These are phyloP conservation scores for Capniomyces stellatus DNA, from an alignment of 371 early-diverging fungal species.

Conservation along the genomic window DNA sequence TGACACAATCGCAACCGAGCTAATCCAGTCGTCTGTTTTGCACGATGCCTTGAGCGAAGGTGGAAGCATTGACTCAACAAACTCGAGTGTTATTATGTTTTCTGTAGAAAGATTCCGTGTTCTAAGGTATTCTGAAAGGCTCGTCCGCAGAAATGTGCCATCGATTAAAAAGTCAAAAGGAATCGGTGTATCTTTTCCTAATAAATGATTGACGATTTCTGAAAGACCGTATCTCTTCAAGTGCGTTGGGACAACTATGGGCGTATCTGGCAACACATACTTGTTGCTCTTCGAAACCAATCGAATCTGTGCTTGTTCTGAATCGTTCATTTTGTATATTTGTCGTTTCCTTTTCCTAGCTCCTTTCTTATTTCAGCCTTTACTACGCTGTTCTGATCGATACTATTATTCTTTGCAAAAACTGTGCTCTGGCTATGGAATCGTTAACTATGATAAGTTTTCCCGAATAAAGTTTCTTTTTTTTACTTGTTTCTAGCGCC, in stretches of 20 bases:
- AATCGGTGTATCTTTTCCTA: slow-evolving; percentile 50
- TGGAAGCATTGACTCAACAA: slow-evolving; percentile 74
- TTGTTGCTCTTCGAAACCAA: slow-evolving; percentile 55
- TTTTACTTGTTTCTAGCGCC: too few relatives aligned
- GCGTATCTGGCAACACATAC: slow-evolving; percentile 54
- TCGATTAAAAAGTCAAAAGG: slow-evolving; percentile 88
- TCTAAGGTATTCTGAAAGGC: slow-evolving; percentile 52
- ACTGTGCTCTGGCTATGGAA: too few relatives aligned
- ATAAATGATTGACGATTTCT: slow-evolving; percentile 76
- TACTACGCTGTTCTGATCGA: too few relatives aligned
- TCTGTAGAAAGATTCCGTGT: slow-evolving; percentile 56
- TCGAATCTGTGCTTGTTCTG: slow-evolving; percentile 64
- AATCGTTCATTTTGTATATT: slow-evolving; percentile 11
- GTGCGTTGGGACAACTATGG: slow-evolving; percentile 67
- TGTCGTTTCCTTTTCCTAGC: background rate
- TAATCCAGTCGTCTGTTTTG: slow-evolving; percentile 89
- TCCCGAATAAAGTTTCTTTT: too few relatives aligned
- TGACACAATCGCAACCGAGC: slow-evolving; percentile 36
- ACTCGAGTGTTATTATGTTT: slow-evolving; percentile 72
- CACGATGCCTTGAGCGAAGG: slow-evolving; percentile 54
- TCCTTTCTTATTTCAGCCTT: too few relatives aligned
- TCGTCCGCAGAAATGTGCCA: slow-evolving; percentile 64
- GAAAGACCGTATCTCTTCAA: slow-evolving; percentile 75
- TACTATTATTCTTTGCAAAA: too few relatives aligned
- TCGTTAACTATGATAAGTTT: too few relatives aligned